Conservation (phyloP, 768 basidiomycete species). For the Amylocystis lapponica region DNA sequence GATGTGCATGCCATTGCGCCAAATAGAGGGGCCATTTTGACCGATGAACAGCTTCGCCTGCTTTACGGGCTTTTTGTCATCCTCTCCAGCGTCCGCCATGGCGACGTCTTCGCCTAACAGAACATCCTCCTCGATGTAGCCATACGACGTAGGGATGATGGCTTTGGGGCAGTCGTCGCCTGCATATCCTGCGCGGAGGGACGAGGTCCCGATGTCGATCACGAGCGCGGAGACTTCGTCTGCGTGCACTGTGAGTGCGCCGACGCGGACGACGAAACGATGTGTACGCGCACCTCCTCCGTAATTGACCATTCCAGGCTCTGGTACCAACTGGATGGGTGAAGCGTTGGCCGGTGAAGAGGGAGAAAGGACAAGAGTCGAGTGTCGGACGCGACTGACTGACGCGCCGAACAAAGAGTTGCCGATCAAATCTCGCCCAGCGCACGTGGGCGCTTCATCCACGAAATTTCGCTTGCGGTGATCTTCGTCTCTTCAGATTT, state of each 20-base stretch:
- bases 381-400: background rate
- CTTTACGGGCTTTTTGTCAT: slow-evolving; percentile 30
- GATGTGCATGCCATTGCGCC: slow-evolving; percentile 88
- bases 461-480: slow-evolving; percentile 19
- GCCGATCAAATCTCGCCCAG: slow-evolving; percentile 23
- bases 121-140: slow-evolving; percentile 47
- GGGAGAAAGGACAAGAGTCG: background rate
- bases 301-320: slow-evolving; percentile 65
- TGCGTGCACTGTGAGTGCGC: slow-evolving; percentile 22
- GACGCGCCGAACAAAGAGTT: slow-evolving; percentile 1
- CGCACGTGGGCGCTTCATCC: slow-evolving; percentile 11
- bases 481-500: background rate
- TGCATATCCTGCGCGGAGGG: slow-evolving; percentile 92
- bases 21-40: slow-evolving; percentile 83
- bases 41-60: slow-evolving; percentile 70
- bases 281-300: slow-evolving; percentile 64
- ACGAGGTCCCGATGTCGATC: slow-evolving; percentile 87
- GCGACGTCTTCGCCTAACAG: slow-evolving; percentile 42
- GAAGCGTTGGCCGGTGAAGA: background rate
- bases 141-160: slow-evolving; percentile 85
- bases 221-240: slow-evolving; percentile 98
- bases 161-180: slow-evolving; percentile 95
- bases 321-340: background rate
- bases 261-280: background rate
- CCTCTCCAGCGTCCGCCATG: slow-evolving; percentile 42